Conservation (phyloP, 345 rosid species). For the Eucalyptus curtisii region DNA sequence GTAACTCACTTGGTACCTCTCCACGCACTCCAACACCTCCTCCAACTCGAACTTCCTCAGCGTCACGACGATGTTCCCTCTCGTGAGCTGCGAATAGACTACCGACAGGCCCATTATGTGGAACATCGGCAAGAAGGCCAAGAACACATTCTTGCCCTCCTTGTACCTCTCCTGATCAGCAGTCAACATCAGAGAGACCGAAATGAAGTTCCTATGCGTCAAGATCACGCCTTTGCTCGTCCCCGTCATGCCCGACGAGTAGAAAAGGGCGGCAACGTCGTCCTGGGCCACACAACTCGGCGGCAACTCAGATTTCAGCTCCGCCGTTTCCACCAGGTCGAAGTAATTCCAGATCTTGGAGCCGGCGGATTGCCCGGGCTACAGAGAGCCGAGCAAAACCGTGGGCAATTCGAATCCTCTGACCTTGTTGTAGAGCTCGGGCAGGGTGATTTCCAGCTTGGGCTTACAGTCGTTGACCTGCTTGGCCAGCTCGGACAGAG, state of each 20-base stretch:
- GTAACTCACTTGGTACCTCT: conserved; percentile 20
- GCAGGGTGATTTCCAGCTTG: conserved; percentile 16
- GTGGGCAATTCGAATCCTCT: conserved; percentile 11
- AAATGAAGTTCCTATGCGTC: conserved; percentile 29
- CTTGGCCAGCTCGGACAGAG: conserved; percentile 14
- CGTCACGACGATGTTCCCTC: conserved; percentile 23
- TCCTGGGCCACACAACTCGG: conserved; percentile 3
- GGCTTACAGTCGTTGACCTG: conserved; percentile 27
- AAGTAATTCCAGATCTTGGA: conserved; percentile 1
- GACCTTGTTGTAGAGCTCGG: conserved; percentile 20
- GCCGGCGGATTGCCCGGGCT: neutral
- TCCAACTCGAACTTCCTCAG: conserved; percentile 31
- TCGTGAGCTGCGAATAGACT: conserved; percentile 14
- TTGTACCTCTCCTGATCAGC: conserved; percentile 19
- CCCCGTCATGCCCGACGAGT: conserved; percentile 38
- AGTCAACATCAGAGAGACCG: conserved; percentile 5
- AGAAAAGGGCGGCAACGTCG: conserved; percentile 17
- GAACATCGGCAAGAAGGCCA: conserved; percentile 32
- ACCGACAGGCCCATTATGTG: conserved; percentile 22
- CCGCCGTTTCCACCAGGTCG: conserved; percentile 6
- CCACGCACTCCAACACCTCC: conserved; percentile 11
- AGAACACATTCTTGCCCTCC: conserved; percentile 9
- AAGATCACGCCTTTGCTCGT: conserved; percentile 25
- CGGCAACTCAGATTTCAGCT: conserved; percentile 1
- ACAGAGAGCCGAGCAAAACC: neutral